Evolutionary conservation across 139 green algal species (phyloP), one percentile per base, ranked within the genome.

Genomic region (Spirogloea muscicola): DNA sequence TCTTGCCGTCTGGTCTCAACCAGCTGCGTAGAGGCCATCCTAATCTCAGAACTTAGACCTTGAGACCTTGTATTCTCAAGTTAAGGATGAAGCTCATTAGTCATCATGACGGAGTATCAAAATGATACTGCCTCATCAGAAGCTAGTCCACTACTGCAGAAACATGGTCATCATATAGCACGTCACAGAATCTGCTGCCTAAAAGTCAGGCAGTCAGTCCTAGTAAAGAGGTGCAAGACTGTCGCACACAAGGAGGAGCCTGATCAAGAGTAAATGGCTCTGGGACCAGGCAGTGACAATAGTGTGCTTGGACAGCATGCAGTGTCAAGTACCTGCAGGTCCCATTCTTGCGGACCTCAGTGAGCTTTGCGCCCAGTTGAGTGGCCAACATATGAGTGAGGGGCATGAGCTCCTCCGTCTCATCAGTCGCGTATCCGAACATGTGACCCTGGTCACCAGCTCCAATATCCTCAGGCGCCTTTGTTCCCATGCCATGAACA

Each of bases 401-500:
- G 27, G 94, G 94, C 94, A 98, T 98, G 48, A 98, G 87, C 89
- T 97, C 91, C 5, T 76, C 62, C 6, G 92, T 97, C 88, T 98
- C 94, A 68, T 98, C 93, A 21, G 90, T 96, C 72, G 94, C 93
- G 62, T 98, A 98, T 43, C 94, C 94, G 84, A 98, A 98, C 94
- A 98, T 98, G 84, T 96, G 90, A 62, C 94, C 94, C 89, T 98
- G 94, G 89, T 98, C 94, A 68, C 94, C 94, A 43, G 94, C 94
- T 43, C 93, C 93, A 39, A 94, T 91, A 79, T 98, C 91, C 84
- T 98, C 94, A 21, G 96, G 85, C 13, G 90, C 88, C 89, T 99
- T 99, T 73, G 92, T 97, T 80, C 91, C 91, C 91, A 97, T 93
- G 67, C 93, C 92, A 77, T 98, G 91, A 65, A 98, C 94, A 37